Conservation (phyloP, 306 rosid genomes). For the Lathyrus tuberosus region DNA sequence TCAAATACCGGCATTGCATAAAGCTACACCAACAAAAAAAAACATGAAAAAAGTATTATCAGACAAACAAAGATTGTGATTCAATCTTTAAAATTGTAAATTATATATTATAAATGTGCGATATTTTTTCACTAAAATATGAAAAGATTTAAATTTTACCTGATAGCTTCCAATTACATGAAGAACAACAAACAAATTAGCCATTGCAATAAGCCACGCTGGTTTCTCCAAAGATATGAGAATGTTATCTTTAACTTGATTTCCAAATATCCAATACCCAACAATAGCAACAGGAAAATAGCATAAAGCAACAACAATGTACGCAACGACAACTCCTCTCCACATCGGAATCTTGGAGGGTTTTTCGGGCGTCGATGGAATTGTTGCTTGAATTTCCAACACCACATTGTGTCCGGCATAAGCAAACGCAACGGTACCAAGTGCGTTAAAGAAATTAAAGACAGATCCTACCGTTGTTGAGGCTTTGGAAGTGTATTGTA, state of each 20-base stretch:
- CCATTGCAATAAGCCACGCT: conserved; percentile 75
- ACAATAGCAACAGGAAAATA: conserved; percentile 92
- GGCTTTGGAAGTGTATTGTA: conserved; percentile 53
- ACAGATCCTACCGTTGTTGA: conserved; percentile 47
- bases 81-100: no score
- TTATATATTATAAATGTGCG: no score
- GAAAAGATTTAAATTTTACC: conserved; percentile 40
- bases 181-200: conserved; percentile 84
- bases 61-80: no score
- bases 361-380: conserved; percentile 85
- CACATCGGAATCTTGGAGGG: conserved; percentile 96
- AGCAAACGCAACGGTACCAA: conserved; percentile 86
- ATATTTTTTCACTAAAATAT: no score
- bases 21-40: not conserved
- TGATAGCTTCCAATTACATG: conserved; percentile 95
- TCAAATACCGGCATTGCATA: conserved; percentile 2
- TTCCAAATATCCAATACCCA: conserved; percentile 82
- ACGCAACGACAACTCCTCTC: conserved; percentile 82
- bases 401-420: conserved; percentile 97
- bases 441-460: conserved; percentile 64
- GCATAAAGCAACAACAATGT: conserved; percentile 81
- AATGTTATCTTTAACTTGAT: conserved; percentile 53
- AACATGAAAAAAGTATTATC: no score
- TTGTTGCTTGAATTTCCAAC: conserved; percentile 92
- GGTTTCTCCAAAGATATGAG: conserved; percentile 73